A percentile compares a stretch with the other conserved stretches of the same genome.
Evolutionary conservation across 148 eudicot species (phyloP).

Genomic region (Camellia sinensis): DNA sequence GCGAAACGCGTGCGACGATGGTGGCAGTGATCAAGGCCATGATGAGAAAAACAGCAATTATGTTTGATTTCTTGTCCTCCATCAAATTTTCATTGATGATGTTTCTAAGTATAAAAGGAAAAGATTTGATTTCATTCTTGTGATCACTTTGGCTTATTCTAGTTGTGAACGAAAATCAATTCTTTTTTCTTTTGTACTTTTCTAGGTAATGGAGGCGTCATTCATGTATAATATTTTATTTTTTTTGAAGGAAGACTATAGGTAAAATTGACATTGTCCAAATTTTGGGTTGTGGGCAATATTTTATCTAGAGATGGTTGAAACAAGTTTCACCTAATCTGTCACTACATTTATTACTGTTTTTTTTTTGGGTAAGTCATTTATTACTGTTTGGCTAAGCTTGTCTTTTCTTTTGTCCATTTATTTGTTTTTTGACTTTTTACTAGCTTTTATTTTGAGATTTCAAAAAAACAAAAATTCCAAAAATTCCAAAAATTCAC

Average conservation of each 20-base stretch:
- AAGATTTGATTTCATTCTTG: conserved; percentile 5
- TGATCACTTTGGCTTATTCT: background rate
- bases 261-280: no score
- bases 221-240: background rate
- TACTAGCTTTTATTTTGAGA: no score
- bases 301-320: background rate
- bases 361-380: no score
- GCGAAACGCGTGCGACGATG: conserved; percentile 45
- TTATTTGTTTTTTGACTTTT: no score
- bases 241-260: background rate
- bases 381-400: no score
- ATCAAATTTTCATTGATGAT: conserved; percentile 29
- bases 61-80: conserved; percentile 57
- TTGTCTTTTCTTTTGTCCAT: no score
- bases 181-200: background rate
- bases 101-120: background rate
- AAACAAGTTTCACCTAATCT: background rate
- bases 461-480: no score
- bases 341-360: background rate
- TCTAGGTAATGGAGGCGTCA: background rate
- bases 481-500: no score
- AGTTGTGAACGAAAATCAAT: background rate
- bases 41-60: conserved; percentile 37
- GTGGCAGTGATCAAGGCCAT: conserved; percentile 32
- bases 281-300: no score